phyloP scores from a whole-genome alignment of 805 yeast genomes.

The Kurtzmaniella fragi region DNA sequence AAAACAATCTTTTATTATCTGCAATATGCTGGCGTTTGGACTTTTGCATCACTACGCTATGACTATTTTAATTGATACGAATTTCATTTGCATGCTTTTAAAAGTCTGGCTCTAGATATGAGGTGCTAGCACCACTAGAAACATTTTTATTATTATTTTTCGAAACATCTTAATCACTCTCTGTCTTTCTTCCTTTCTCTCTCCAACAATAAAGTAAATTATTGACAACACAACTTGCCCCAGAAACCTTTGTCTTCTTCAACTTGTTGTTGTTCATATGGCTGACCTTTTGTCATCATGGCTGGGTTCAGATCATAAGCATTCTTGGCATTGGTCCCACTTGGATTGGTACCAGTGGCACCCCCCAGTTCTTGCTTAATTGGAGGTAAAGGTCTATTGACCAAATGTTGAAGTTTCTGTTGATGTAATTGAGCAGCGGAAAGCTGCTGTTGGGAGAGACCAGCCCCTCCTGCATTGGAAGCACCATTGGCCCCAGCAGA shows the following conservation, averaged over 20 bases:
- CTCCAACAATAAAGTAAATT: conserved; percentile 2
- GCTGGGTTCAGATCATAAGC: conserved; percentile 4
- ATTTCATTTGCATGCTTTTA: too few relatives aligned
- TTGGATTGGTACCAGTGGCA: conserved; percentile 14
- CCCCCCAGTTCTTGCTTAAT: conserved; percentile 34
- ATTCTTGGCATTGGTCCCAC: conserved; percentile 6
- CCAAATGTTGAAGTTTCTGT: conserved; percentile 44
- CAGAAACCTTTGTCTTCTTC: conserved; percentile 37
- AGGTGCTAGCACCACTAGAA: too few relatives aligned
- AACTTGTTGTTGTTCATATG: conserved; percentile 31
- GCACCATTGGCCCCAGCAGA: background rate
- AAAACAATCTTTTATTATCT: too few relatives aligned
- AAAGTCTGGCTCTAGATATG: too few relatives aligned
- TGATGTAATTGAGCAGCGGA: conserved; percentile 45
- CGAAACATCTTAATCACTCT: too few relatives aligned
- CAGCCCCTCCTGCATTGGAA: too few relatives aligned
- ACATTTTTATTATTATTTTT: too few relatives aligned
- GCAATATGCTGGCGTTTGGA: too few relatives aligned
- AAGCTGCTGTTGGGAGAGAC: conserved; percentile 29
- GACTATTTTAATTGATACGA: too few relatives aligned
- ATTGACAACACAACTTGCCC: conserved; percentile 40
- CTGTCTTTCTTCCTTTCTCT: too few relatives aligned
- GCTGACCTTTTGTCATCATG: conserved; percentile 7
- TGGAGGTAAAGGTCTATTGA: conserved; percentile 44
- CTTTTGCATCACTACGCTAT: too few relatives aligned